Conservation (phyloP, 352 stramenopile genomes). For the Halophytophthora polymorphica region DNA sequence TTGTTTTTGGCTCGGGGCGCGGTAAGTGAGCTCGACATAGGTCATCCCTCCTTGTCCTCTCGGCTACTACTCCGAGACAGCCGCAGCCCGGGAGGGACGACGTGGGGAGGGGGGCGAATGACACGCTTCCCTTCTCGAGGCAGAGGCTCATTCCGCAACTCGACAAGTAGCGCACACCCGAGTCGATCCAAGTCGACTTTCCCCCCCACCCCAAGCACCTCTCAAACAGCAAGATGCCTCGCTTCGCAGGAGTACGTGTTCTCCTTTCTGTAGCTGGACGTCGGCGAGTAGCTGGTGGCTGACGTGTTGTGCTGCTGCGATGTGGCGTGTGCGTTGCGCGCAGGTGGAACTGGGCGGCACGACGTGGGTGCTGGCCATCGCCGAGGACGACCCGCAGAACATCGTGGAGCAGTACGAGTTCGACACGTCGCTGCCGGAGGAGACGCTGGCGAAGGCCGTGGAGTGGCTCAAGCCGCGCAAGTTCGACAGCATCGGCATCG, state of each 20-base stretch:
- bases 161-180: too few species aligned
- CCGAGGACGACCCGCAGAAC: constrained; percentile 83
- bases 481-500: constrained; percentile 90
- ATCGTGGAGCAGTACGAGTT: constrained; percentile 84
- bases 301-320: neutral
- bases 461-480: constrained; percentile 80
- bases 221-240: constrained; percentile 21
- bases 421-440: constrained; percentile 79
- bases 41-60: too few species aligned
- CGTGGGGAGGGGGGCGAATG: too few species aligned
- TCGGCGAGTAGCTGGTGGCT: too few species aligned
- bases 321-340: neutral
- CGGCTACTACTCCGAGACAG: too few species aligned
- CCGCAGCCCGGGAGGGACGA: too few species aligned
- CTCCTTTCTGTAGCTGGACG: too few species aligned
- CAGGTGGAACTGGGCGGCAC: constrained; percentile 94
- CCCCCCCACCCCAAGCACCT: neutral
- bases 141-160: too few species aligned
- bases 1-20: too few species aligned
- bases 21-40: too few species aligned
- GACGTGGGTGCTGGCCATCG: constrained; percentile 92
- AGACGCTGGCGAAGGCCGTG: constrained; percentile 80
- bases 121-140: too few species aligned
- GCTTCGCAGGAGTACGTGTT: constrained; percentile 24
- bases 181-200: too few species aligned